These are phyloP conservation scores for Phytophthora palmivora DNA, from an alignment of 352 stramenopile species.

Conservation along the genomic window DNA sequence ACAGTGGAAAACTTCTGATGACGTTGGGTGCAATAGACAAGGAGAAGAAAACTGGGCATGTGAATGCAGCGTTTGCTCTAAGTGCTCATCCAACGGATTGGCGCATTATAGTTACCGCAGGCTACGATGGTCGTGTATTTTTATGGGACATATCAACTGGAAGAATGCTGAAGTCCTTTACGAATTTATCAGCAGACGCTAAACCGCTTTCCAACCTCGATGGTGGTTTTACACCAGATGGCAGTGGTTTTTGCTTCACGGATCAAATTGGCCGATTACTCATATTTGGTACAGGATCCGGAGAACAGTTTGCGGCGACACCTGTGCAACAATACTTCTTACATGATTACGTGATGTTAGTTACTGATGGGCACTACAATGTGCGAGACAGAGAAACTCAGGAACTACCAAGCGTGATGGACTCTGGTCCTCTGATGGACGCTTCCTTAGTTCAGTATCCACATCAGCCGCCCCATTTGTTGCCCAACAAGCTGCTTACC, in stretches of 20 bases:
- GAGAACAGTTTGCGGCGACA: slow-evolving; percentile 60
- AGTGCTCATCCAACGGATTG: slow-evolving; percentile 78
- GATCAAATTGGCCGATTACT: slow-evolving; percentile 83
- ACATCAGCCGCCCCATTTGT: slow-evolving; percentile 74
- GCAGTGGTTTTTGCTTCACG: slow-evolving; percentile 79
- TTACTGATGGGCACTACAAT: slow-evolving; percentile 90
- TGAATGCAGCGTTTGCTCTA: slow-evolving; percentile 85
- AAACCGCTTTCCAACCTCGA: slow-evolving; percentile 80
- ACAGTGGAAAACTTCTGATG: slow-evolving; percentile 59
- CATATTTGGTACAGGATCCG: slow-evolving; percentile 82
- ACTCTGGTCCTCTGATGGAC: slow-evolving; percentile 76
- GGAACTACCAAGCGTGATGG: slow-evolving; percentile 86
- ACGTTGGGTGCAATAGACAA: slow-evolving; percentile 65
- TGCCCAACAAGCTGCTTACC: slow-evolving; percentile 46
- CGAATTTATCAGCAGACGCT: slow-evolving; percentile 60
- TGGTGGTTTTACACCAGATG: slow-evolving; percentile 71
- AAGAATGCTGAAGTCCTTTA: slow-evolving; percentile 66
- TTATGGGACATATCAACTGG: slow-evolving; percentile 86
- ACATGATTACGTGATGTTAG: slow-evolving; percentile 90
- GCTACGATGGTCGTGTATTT: slow-evolving; percentile 85
- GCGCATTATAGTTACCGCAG: slow-evolving; percentile 79
- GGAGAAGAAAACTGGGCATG: slow-evolving; percentile 69
- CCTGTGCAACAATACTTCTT: slow-evolving; percentile 91
- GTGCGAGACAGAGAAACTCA: slow-evolving; percentile 90
- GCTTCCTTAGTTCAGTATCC: slow-evolving; percentile 79